Conservation (phyloP, 1,284 basidiomycete species). For the Ustilago hordei region DNA sequence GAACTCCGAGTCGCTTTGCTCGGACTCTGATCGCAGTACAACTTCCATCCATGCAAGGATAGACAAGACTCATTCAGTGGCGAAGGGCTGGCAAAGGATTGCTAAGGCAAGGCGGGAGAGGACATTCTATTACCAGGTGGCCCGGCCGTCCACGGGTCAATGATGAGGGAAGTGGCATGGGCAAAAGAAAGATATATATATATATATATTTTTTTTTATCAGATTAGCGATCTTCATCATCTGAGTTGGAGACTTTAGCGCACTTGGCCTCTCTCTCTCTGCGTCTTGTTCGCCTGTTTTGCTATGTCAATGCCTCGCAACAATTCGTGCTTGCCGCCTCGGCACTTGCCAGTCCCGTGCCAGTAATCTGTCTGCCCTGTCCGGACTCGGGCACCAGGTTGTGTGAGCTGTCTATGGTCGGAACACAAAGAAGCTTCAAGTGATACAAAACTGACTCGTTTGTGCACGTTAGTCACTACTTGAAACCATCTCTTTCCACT, state of each 20-base stretch:
- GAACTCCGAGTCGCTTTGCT: not conserved
- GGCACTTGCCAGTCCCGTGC: not conserved
- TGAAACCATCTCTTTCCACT: not conserved
- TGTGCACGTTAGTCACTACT: not conserved
- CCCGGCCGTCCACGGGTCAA: not conserved
- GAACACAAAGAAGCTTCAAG: not conserved
- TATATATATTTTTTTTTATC: no score
- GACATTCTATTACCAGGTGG: not conserved
- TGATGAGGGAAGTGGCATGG: not conserved
- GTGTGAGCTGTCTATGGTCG: not conserved
- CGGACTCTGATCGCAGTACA: no score
- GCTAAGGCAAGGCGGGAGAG: not conserved
- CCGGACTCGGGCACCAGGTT: not conserved
- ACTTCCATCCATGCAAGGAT: no score
- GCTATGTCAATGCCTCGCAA: not conserved
- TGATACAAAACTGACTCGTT: slow-evolving; percentile 2
- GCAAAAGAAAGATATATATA: slow-evolving; percentile 14
- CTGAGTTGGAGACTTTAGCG: slow-evolving; percentile 21
- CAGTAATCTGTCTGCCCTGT: not conserved
- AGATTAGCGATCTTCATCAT: slow-evolving; percentile 26
- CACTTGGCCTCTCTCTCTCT: not conserved
- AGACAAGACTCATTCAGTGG: not conserved
- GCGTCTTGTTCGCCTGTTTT: not conserved
- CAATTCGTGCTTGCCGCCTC: not conserved
- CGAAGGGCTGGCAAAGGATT: not conserved